Evolutionary conservation across 1,284 basidiomycete genomes (phyloP), one percentile per base, ranked within the genome.

Genomic region (Ustilago curta): DNA sequence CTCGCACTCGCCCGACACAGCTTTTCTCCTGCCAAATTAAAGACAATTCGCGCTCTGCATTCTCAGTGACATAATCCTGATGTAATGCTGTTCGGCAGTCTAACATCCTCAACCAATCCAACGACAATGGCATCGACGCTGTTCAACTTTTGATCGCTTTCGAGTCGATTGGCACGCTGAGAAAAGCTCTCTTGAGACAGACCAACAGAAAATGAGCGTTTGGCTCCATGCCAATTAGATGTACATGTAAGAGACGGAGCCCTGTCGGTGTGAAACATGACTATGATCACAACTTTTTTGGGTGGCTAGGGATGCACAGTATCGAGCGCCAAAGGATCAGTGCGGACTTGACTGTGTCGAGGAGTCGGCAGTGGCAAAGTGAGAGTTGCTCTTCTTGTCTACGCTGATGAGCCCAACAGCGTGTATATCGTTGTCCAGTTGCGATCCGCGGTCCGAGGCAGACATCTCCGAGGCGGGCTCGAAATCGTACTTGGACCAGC

Each of bases 401-500:
- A 73, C 61, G 50, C 70, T 73, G 27, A 61, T 50, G 18, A 73
- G 43, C 3, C 58, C 66, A 0, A 73, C 59, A 0, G 65, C 58
- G 25, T 65, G 42, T n/a, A 60, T 23, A 43, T 69, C 55, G 37
- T n/a, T 50, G 16, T 60, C 57, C 11, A 56, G 42, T 19, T 70
- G 57, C 49, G 57, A 47, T 14, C 16, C 58, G 6, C 39, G 35
- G 21, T 56, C 57, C 32, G 51, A 27, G 9, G 48, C 11, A 21
- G 48, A 49, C 37, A 53, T 11, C 16, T 50, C 39, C 1, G 53
- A 19, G 8, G 49, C n/a, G 11, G 59, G 53, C 12, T 47, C 49
- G 23, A 70, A 56, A 35, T 76, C 76, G 69, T 70, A 69, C 32
- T 51, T 61, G 60, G 74, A 64, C 78, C 78, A 79, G 11, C 59